These are phyloP conservation scores for Fusarium compactum DNA, from an alignment of 2,329 filamentous ascomycete genomes.

Conservation along the genomic window DNA sequence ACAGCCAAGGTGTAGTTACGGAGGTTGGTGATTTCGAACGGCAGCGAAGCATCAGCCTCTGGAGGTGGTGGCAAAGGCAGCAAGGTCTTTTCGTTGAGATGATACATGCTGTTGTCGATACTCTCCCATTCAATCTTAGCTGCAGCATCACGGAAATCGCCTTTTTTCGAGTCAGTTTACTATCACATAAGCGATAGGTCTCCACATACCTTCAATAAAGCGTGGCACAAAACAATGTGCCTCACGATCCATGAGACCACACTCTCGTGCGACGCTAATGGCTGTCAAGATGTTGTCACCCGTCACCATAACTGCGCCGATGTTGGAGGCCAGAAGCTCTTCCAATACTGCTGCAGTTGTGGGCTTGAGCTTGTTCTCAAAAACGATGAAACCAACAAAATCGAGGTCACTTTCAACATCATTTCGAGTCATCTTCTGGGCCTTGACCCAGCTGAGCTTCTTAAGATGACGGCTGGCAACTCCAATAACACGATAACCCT, in stretches of 20 bases:
- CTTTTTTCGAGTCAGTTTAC: conserved; percentile 52
- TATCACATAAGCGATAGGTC: background rate
- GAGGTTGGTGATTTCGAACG: conserved; percentile 84
- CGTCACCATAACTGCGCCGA: conserved; percentile 94
- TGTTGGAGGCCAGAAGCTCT: conserved; percentile 84
- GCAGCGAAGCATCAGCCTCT: conserved; percentile 83
- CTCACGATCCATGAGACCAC: conserved; percentile 80
- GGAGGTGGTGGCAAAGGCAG: conserved; percentile 78
- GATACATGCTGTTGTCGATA: conserved; percentile 85
- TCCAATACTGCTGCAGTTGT: conserved; percentile 84
- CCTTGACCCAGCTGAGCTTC: conserved; percentile 92
- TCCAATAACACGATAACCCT: conserved; percentile 95
- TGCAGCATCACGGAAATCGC: conserved; percentile 78
- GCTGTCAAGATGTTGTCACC: conserved; percentile 98
- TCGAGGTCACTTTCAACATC: conserved; percentile 87
- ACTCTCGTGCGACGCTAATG: conserved; percentile 94
- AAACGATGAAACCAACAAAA: conserved; percentile 96
- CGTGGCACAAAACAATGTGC: conserved; percentile 94
- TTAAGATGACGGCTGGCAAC: conserved; percentile 90
- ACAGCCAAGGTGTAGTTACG: conserved; percentile 90
- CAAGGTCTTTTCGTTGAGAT: conserved; percentile 82
- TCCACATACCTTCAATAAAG: conserved; percentile 75
- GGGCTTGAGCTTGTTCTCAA: conserved; percentile 97
- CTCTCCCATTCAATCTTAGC: conserved; percentile 89
- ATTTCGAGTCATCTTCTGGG: conserved; percentile 90